Conservation (phyloP, 1,284 basidiomycete species). For the Sporisorium exsertum region DNA sequence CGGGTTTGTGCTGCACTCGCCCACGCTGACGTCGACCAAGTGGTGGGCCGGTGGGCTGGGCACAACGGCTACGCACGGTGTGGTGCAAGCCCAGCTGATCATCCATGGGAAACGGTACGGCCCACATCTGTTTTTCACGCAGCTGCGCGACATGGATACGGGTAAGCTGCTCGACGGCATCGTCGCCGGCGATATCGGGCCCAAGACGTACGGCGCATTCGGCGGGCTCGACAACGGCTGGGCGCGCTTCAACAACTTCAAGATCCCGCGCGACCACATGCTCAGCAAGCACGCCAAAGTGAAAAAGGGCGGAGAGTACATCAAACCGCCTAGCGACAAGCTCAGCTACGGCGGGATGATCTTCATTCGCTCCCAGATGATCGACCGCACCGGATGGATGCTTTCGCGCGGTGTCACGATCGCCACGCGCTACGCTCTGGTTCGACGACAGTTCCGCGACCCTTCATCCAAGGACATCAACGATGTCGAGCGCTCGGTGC, state of each 20-base stretch:
- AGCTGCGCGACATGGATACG: conserved; percentile 71
- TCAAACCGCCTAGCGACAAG: conserved; percentile 79
- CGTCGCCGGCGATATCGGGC: conserved; percentile 79
- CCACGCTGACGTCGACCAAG: conserved; percentile 80
- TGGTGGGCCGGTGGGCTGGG: conserved; percentile 83
- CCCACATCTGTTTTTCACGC: conserved; percentile 81
- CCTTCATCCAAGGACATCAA: conserved; percentile 69
- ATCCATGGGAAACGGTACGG: conserved; percentile 78
- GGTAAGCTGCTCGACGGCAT: conserved; percentile 78
- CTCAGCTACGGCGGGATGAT: conserved; percentile 79
- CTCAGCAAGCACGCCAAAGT: conserved; percentile 80
- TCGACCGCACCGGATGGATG: conserved; percentile 75
- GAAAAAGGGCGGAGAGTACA: conserved; percentile 77
- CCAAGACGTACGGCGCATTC: conserved; percentile 74
- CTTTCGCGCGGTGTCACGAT: conserved; percentile 78
- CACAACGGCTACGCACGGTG: conserved; percentile 80
- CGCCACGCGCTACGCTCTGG: conserved; percentile 79
- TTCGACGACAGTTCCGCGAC: conserved; percentile 75
- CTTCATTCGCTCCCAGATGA: conserved; percentile 73
- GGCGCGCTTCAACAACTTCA: conserved; percentile 76
- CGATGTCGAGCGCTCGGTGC: conserved; percentile 68
- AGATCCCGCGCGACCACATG: conserved; percentile 82
- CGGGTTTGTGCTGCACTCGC: conserved; percentile 82
- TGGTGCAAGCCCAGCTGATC: conserved; percentile 81
- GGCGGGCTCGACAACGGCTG: conserved; percentile 79